Base-by-base conservation (phyloP, 176 grass and related monocot species). In the Zoysia japonica region DNA sequence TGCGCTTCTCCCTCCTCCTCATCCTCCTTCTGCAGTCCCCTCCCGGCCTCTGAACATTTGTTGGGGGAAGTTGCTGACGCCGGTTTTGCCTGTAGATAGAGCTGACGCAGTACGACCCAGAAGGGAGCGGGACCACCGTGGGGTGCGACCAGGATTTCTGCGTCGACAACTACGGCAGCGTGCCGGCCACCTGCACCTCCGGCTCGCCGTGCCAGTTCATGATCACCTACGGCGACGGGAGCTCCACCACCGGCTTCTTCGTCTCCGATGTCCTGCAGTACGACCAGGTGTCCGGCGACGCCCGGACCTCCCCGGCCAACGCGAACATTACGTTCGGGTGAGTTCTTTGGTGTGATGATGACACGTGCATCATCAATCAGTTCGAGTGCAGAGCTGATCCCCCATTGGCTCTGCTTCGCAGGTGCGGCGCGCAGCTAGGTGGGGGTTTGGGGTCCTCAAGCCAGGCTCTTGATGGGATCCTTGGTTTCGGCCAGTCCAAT, bases 401-500 rank as follows among this genome's bases (percentile, higher is more conserved):
- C 55, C 70, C 28, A 28, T 16, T 61, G 51, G 2, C 5, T 53
- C 72, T 40, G 8, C 67, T 15, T 28, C 68, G 72, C 38, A 97
- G 95, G 78, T 97, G 95, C 45, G 91, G 95, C 38, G 89, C 92
- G 39, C 81, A 97, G 74, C 88, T 92, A 48, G 90, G 86, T 85
- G 95, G 95, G 65, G 92, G 87, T 86, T 72, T 97, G 80, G 91
- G 89, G 42, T 90, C 91, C 39, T 83, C 92, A 5, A 81, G 2
- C 44, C 80, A 88, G 87, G 95, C 95, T 2, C 87, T 97, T 49
- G 95, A 97, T 57, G 95, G 95, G 71, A 97, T 97, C 82, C 83
- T 97, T 62, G 95, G 95, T 74, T 97, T 97, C 63, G 95, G 95
- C 28, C 95, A 97, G 70, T 46, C 95, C 15, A 92, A 94, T 75